Evolutionary conservation across 495 filamentous ascomycete genomes (phyloP), one percentile per base, ranked within the genome.

Genomic region (Penicillium egyptiacum): DNA sequence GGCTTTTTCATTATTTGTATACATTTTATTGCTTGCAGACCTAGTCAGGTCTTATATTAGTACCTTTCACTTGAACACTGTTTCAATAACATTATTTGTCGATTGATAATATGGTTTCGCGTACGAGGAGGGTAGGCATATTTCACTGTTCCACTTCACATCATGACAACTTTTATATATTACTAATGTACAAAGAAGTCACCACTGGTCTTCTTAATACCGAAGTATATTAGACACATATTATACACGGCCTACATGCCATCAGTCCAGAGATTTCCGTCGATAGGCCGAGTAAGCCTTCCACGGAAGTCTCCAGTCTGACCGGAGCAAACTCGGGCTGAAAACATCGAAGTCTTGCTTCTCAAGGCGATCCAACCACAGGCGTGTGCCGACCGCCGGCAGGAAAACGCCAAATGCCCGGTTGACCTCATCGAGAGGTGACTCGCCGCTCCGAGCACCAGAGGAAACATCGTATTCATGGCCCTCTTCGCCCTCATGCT

Each of bases 271-370:
- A 59, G 75, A 80, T 66, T 81, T 79, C 9, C 78, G 80, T 50
- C 72, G 79, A 50, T 81, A 84, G 1, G 88, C 88, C 72, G 82
- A 82, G 74, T 90, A 98, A 22, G 91, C 79, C 56, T 83, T 86
- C 88, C 88, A 97, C 5, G 94, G 93, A 42, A 98, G 76, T 65
- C 80, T 89, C 94, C 94, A 98, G 57, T 91, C 89, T 40, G 83
- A 82, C 25, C 75, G 76, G 68, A 81, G 85, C 69, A 87, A 68
- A 65, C 82, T 85, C 62, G 70, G 83, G 58, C 74, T 69, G 61
- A 91, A 92, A 14, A 91, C 78, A 70, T 98, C 88, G 62, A 98
- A 98, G 67, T 97, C 88, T 10, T 77, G 75, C 53, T 81, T 82
- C 69, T 98, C 84, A 19, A 98, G 70, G 42, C 81, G 79, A 42